phyloP scores from a whole-genome alignment of 306 rosid species.

The Sicyos edulis region DNA sequence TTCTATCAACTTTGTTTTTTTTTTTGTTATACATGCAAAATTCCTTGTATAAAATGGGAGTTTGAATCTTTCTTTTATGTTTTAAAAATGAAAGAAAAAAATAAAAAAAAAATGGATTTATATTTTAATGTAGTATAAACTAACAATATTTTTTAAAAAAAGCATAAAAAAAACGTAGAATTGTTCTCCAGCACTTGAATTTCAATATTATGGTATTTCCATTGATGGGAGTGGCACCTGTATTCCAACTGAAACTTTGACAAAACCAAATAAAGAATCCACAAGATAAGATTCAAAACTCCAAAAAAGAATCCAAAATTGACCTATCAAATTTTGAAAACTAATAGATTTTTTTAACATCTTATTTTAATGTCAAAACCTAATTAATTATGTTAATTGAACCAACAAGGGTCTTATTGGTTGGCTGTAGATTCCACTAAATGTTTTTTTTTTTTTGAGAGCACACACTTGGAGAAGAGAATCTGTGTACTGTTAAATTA shows the following conservation, averaged over 20 bases:
- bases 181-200: background rate
- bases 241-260: background rate
- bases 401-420: constrained; percentile 12
- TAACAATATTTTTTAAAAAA: no score
- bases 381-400: constrained; percentile 10
- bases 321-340: constrained; percentile 3
- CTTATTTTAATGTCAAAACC: background rate
- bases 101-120: no score
- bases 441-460: background rate
- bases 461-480: constrained; percentile 6
- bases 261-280: constrained; percentile 19
- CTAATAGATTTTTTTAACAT: background rate
- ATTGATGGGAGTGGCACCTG: constrained; percentile 6
- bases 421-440: constrained; percentile 17
- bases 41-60: no score
- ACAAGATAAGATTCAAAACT: constrained; percentile 17
- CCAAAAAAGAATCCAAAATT: constrained; percentile 10
- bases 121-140: no score
- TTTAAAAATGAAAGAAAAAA: no score
- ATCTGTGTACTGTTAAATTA: constrained; percentile 1
- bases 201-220: background rate
- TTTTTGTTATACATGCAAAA: no score
- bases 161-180: background rate
- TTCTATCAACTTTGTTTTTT: no score
- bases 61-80: no score